Percentiles rank a stretch among this genome's conserved stretches.
These are phyloP conservation scores for Crithidia bombi DNA, from an alignment of 208 protist genomes.

Conservation along the genomic window DNA sequence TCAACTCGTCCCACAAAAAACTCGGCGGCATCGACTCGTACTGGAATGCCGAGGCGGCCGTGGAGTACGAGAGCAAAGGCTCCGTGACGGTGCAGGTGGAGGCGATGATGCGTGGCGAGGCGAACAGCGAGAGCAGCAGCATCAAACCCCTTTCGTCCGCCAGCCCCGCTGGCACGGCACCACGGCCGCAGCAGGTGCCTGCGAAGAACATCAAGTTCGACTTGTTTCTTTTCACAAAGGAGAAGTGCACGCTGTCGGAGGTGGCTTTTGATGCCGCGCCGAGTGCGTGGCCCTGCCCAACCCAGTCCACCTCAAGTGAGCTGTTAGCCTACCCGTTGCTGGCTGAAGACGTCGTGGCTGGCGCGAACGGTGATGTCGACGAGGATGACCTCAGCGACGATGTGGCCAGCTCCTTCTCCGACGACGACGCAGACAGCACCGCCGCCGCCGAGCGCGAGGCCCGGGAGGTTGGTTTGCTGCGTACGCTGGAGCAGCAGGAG, in stretches of 20 bases:
- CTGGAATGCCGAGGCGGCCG: constrained; percentile 84
- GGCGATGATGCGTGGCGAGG: constrained; percentile 72
- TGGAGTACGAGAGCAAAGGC: constrained; percentile 68
- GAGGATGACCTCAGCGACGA: constrained; percentile 51
- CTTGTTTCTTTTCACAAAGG: constrained; percentile 80
- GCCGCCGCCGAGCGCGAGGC: constrained; percentile 30
- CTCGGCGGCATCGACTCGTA: constrained; percentile 80
- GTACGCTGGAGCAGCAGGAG: constrained; percentile 58
- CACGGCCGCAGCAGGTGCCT: constrained; percentile 43
- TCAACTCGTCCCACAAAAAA: constrained; percentile 64
- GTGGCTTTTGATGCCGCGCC: constrained; percentile 73
- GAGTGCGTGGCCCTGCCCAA: constrained; percentile 74
- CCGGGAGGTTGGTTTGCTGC: constrained; percentile 46
- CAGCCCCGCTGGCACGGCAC: background rate
- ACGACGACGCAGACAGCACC: constrained; percentile 38
- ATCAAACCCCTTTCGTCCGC: background rate
- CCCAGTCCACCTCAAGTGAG: constrained; percentile 60
- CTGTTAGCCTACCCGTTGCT: constrained; percentile 71
- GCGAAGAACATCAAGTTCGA: constrained; percentile 76
- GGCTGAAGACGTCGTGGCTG: constrained; percentile 58
- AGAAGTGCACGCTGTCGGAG: constrained; percentile 63
- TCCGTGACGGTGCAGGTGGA: constrained; percentile 71
- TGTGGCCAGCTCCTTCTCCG: constrained; percentile 30
- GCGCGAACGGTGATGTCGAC: constrained; percentile 45
- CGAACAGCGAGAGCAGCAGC: background rate